Conservation (phyloP, 164 flowering plant species). For the Vitis rotundifolia region DNA sequence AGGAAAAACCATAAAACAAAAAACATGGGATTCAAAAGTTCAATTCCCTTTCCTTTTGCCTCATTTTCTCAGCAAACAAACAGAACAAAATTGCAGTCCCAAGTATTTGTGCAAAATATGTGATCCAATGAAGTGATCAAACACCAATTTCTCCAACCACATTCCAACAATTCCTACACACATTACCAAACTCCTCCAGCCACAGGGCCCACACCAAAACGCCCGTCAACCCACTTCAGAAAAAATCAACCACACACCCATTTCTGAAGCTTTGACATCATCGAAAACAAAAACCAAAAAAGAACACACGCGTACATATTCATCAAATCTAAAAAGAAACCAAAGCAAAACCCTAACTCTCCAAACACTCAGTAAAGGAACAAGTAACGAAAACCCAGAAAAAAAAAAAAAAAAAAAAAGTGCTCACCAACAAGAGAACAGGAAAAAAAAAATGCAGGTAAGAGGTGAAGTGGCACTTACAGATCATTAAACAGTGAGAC, state of each 20-base stretch:
- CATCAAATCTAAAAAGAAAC: background rate
- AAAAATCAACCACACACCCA: background rate
- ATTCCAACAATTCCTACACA: background rate
- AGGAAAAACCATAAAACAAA: too few species aligned
- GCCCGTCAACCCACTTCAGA: background rate
- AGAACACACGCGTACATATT: background rate
- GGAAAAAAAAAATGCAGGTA: background rate
- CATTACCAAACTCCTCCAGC: background rate
- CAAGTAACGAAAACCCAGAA: background rate
- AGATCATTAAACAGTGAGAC: background rate
- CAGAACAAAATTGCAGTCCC: background rate
- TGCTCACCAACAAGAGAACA: background rate
- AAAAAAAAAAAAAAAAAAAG: background rate
- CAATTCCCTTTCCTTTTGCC: too few species aligned
- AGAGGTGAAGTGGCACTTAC: conserved; percentile 1
- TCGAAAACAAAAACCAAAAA: background rate
- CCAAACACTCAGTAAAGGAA: too few species aligned
- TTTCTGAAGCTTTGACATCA: background rate
- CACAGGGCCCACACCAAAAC: background rate
- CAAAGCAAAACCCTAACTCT: background rate
- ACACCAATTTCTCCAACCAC: background rate
- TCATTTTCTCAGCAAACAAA: background rate
- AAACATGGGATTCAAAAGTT: too few species aligned
- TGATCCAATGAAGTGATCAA: background rate
- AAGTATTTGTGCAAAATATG: background rate